phyloP scores from a whole-genome alignment of 1,139 yeast species.

The Spencermartinsiella ligniputridi region DNA sequence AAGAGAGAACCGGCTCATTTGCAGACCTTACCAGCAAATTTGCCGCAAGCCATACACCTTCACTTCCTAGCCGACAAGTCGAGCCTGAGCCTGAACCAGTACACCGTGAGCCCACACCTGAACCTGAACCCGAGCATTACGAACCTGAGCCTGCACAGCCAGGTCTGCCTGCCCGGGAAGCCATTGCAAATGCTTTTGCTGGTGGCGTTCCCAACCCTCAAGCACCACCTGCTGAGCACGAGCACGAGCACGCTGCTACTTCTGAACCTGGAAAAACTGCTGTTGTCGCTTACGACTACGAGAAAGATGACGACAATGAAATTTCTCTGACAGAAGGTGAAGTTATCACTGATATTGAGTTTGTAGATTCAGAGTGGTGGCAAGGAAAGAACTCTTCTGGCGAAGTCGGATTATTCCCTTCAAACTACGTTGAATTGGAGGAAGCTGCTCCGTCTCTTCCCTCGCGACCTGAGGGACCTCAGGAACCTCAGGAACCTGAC shows the following conservation, averaged over 20 bases:
- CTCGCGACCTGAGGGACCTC: slow-evolving; percentile 20
- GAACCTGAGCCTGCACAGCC: slow-evolving; percentile 18
- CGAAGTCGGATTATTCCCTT: slow-evolving; percentile 79
- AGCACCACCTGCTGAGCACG: slow-evolving; percentile 23
- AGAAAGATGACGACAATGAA: slow-evolving; percentile 73
- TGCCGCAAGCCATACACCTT: slow-evolving; percentile 15
- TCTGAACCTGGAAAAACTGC: slow-evolving; percentile 16
- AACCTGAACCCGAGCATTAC: slow-evolving; percentile 15
- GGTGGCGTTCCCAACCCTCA: slow-evolving; percentile 22
- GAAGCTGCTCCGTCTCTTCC: slow-evolving; percentile 28
- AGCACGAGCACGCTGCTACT: slow-evolving; percentile 11
- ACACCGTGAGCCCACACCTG: slow-evolving; percentile 17
- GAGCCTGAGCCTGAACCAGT: slow-evolving; percentile 19
- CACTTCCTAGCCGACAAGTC: slow-evolving; percentile 15
- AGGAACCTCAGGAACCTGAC: neutral
- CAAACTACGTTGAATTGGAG: slow-evolving; percentile 64
- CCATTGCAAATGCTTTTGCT: slow-evolving; percentile 14
- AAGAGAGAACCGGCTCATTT: slow-evolving; percentile 14
- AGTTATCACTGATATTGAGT: slow-evolving; percentile 56
- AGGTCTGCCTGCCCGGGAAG: slow-evolving; percentile 1
- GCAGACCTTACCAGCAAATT: slow-evolving; percentile 22
- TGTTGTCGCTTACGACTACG: slow-evolving; percentile 50
- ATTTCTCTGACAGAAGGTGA: slow-evolving; percentile 65
- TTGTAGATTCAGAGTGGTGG: slow-evolving; percentile 83
- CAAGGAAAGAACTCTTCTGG: slow-evolving; percentile 62